Base-by-base conservation (phyloP, 2,329 filamentous ascomycete genomes). In the Teratosphaeria viscida region DNA sequence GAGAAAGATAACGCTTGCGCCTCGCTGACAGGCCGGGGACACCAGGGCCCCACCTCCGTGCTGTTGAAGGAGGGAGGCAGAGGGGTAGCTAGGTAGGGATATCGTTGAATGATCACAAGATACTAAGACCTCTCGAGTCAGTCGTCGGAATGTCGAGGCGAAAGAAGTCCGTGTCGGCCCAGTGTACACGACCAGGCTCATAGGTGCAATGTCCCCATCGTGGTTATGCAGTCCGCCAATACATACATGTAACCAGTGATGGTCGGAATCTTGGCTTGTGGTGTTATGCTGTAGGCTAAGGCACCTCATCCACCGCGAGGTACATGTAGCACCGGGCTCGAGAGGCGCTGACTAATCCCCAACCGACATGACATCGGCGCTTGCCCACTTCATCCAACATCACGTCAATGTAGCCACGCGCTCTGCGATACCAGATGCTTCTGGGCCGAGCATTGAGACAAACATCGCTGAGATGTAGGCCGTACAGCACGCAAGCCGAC, bases 361-460 rank as follows among this genome's bases (percentile, higher is more conserved):
- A 19, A 49, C 23, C n/a, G 16, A 19, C 5, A 49, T 49, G 43
- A 49, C 16, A 19, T 49, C 19, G 16, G 16, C 43, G 16, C 43
- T 10, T 4, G 23, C 2, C n/a, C n/a, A 49, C 43, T 19, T 23
- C 16, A 49, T 5, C 16, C 5, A 49, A 49, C 19, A 23, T 49
- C 10, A 19, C 19, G 16, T n/a, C 11, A 19, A 47, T 49, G 43
- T 23, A 23, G 43, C 19, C 43, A 49, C 43, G n/a, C 43, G 43
- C 43, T 23, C 43, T 6, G 19, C n/a, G 19, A 19, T 23, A 49
- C 7, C 43, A 47, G 37, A 65, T 65, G 63, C 60, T 65, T 43
- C 37, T 54, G 16, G 26, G 54, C 47, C 61, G 58, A 57, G 55
- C 55, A 47, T 55, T 54, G 8, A 39, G 16, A 16, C 12, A 35